These are phyloP conservation scores for Pseudocercospora ulei DNA, from an alignment of 2,329 filamentous ascomycete genomes.

Conservation along the genomic window DNA sequence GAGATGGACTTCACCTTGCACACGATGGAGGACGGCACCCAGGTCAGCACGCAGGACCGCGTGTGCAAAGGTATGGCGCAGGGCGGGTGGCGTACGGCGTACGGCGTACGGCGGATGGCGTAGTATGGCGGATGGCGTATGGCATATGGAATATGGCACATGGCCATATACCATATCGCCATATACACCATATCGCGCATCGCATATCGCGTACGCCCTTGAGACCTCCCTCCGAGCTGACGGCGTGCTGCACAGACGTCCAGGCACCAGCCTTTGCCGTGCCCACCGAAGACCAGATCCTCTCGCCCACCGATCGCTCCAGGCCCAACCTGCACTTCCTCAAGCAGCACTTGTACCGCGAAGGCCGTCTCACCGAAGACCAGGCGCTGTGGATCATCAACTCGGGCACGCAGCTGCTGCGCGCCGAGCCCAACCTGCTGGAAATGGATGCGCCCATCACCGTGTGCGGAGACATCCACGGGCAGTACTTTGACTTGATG, in stretches of 20 bases:
- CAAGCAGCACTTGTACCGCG: slow-evolving; percentile 96
- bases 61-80: slow-evolving; percentile 86
- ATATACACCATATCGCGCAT: background rate
- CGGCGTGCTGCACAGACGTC: slow-evolving; percentile 56
- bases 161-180: too few relatives aligned
- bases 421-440: slow-evolving; percentile 83
- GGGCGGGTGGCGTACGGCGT: too few relatives aligned
- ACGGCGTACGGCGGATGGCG: background rate
- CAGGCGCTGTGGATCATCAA: slow-evolving; percentile 93
- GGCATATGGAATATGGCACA: too few relatives aligned
- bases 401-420: slow-evolving; percentile 76
- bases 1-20: slow-evolving; percentile 99
- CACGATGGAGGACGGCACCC: slow-evolving; percentile 92
- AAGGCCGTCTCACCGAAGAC: slow-evolving; percentile 92
- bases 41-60: slow-evolving; percentile 89
- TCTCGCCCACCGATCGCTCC: slow-evolving; percentile 68
- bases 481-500: slow-evolving; percentile 99
- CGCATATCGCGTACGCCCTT: too few relatives aligned
- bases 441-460: slow-evolving; percentile 99
- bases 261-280: slow-evolving; percentile 92
- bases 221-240: slow-evolving; percentile 17
- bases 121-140: too few relatives aligned
- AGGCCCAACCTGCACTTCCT: slow-evolving; percentile 92
- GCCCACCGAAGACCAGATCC: slow-evolving; percentile 90
- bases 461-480: slow-evolving; percentile 95